Conservation (phyloP, 192 early-diverging fungal genomes). For the Podila epicladia region DNA sequence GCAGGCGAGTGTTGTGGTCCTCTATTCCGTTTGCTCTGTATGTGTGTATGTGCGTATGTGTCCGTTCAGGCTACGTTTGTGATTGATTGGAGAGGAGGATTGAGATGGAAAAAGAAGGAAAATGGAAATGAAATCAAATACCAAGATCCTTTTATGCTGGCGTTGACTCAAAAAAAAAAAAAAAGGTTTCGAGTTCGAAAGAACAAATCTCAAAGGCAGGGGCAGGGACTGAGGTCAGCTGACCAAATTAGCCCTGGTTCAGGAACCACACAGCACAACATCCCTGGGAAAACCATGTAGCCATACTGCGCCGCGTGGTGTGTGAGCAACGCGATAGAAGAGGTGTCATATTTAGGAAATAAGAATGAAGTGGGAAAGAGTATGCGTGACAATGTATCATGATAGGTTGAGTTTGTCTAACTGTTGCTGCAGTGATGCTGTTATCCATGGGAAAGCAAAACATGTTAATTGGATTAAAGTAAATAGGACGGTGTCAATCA, state of each 20-base stretch:
- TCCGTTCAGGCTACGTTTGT: background rate
- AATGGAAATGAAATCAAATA: background rate
- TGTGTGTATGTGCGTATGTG: background rate
- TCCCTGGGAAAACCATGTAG: too few species aligned
- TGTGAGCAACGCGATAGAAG: too few species aligned
- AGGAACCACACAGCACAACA: too few species aligned
- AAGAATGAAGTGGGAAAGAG: too few species aligned
- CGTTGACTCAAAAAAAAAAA: slow-evolving; percentile 11
- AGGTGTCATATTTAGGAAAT: too few species aligned
- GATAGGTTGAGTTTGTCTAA: background rate
- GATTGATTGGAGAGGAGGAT: slow-evolving; percentile 4
- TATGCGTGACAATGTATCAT: background rate
- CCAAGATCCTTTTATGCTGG: slow-evolving; percentile 1
- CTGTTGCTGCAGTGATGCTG: slow-evolving; percentile 30
- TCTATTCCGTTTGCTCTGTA: background rate
- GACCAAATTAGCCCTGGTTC: background rate
- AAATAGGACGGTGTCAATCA: background rate
- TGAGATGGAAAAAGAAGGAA: slow-evolving; percentile 1
- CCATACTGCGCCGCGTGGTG: too few species aligned
- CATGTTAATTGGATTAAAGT: background rate
- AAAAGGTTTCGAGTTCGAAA: background rate
- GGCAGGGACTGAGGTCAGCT: background rate
- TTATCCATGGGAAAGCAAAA: background rate
- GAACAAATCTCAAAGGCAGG: slow-evolving; percentile 3
- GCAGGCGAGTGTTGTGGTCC: background rate